Conservation (phyloP, 192 early-diverging fungal genomes). For the Podila clonocystis region DNA sequence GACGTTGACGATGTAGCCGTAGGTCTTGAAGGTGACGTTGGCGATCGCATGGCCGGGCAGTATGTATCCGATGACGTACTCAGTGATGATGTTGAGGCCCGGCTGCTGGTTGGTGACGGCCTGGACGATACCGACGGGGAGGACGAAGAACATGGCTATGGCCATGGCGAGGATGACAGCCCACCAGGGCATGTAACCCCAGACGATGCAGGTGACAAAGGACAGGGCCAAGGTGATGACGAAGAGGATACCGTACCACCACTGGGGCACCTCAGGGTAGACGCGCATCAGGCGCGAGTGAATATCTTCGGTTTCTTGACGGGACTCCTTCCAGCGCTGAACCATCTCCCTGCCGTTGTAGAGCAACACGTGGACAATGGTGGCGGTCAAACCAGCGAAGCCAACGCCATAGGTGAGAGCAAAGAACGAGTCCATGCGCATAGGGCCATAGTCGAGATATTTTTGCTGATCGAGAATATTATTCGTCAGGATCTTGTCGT, state of each 20-base stretch:
- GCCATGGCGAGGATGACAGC: slow-evolving; percentile 66
- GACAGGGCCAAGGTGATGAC: slow-evolving; percentile 47
- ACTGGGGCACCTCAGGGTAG: slow-evolving; percentile 72
- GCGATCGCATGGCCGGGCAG: slow-evolving; percentile 80
- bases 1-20: slow-evolving; percentile 76
- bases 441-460: slow-evolving; percentile 50
- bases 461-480: slow-evolving; percentile 20
- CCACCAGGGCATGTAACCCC: slow-evolving; percentile 77
- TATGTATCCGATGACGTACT: slow-evolving; percentile 83
- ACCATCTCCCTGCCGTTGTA: slow-evolving; percentile 74
- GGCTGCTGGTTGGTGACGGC: slow-evolving; percentile 78
- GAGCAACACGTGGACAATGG: slow-evolving; percentile 66
- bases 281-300: slow-evolving; percentile 70
- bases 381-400: slow-evolving; percentile 59
- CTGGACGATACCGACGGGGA: slow-evolving; percentile 83
- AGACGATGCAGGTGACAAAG: slow-evolving; percentile 54
- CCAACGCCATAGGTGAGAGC: slow-evolving; percentile 49
- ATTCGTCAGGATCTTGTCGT: too few relatives aligned
- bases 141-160: slow-evolving; percentile 67
- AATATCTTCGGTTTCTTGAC: slow-evolving; percentile 60
- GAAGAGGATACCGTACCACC: slow-evolving; percentile 61
- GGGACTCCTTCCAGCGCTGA: slow-evolving; percentile 49
- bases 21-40: slow-evolving; percentile 86
- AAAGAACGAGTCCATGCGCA: slow-evolving; percentile 26
- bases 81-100: slow-evolving; percentile 84